Base-by-base conservation (phyloP, 225 moss, liverwort and hornwort species). In the Lunularia cruciata region DNA sequence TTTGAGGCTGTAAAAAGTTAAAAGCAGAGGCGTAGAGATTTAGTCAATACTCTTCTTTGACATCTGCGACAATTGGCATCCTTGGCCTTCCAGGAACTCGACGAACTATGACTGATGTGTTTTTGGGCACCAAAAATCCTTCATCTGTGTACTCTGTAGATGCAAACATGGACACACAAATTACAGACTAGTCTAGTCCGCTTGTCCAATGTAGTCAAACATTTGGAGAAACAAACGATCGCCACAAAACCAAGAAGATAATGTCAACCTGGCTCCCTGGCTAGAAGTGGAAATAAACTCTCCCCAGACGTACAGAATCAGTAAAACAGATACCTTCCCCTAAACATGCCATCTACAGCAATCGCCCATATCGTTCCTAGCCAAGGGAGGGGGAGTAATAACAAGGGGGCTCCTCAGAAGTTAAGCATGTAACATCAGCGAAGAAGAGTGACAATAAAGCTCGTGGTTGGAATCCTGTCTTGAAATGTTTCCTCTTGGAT, bases 101-200 rank as follows among this genome's bases (percentile, higher is more conserved):
- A 85, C 93, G 90, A 77, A 98, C 90, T 69, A 91, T 89, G 59
- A 98, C 93, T 68, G 93, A 93, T 37, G 96, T 98, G 30, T 98
- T 98, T 86, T 92, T 98, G 25, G 96, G 91, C 78, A 98, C 84
- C 86, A 98, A 85, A 78, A 83, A 93, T 40, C 85, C 84, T 77
- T 98, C 96, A 74, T 98, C 96, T 72, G 83, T 73, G 78, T 93
- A 98, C 71, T 93, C 96, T 98, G 92, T 77, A 78, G 36, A 84
- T 77, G 73, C 77, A 80, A n/a, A 75, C 82, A 83, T 72, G 69
- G 32, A 60, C 77, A 77, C 72, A 71, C 69, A 65, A 66, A 82
- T 83, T 83, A 83, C 75, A 75, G 58, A 70, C 75, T 65, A 39
- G 53, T 68, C 72, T 60, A 57, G n/a, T 38, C 47, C 68, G 64